A percentile compares a stretch with the other conserved stretches of the same genome.
Conservation (phyloP, 2,329 filamentous ascomycete species). For the Cercospora sojina region DNA sequence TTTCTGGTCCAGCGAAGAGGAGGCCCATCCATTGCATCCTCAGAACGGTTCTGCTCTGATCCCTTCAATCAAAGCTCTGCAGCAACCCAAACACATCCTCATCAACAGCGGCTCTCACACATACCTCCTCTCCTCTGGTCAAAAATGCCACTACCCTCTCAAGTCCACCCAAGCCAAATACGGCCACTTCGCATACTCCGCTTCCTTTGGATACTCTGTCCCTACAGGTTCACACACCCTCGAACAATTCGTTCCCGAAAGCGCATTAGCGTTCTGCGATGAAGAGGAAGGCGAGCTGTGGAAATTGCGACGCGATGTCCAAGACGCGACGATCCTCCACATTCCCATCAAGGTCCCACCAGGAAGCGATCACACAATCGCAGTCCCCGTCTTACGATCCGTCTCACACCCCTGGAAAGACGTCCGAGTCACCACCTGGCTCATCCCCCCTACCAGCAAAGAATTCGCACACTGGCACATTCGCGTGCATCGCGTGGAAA, state of each 20-base stretch:
- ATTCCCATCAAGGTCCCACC: slow-evolving; percentile 31
- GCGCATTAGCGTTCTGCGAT: slow-evolving; percentile 72
- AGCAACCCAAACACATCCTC: slow-evolving; percentile 71
- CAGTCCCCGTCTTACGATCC: slow-evolving; percentile 62
- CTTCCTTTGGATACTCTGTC: slow-evolving; percentile 73
- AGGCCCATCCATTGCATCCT: slow-evolving; percentile 44
- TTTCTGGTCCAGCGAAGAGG: slow-evolving; percentile 71
- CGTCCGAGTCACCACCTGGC: slow-evolving; percentile 63
- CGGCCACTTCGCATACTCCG: slow-evolving; percentile 74
- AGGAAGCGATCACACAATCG: slow-evolving; percentile 34
- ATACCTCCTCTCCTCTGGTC: slow-evolving; percentile 72
- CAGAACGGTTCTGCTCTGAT: slow-evolving; percentile 45
- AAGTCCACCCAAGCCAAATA: slow-evolving; percentile 81
- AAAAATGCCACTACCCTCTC: slow-evolving; percentile 80
- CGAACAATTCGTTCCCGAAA: slow-evolving; percentile 74
- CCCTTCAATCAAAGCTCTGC: slow-evolving; percentile 57
- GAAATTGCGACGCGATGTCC: slow-evolving; percentile 70
- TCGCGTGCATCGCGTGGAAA: slow-evolving; percentile 61
- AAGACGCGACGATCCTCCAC: slow-evolving; percentile 62
- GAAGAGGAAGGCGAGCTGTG: slow-evolving; percentile 71
- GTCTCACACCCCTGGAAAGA: slow-evolving; percentile 70
- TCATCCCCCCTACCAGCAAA: slow-evolving; percentile 59
- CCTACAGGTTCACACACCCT: slow-evolving; percentile 73
- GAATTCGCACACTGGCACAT: slow-evolving; percentile 68
- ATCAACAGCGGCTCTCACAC: slow-evolving; percentile 67